Base-by-base conservation (phyloP, 768 basidiomycete genomes). In the Naganishia onofrii region DNA sequence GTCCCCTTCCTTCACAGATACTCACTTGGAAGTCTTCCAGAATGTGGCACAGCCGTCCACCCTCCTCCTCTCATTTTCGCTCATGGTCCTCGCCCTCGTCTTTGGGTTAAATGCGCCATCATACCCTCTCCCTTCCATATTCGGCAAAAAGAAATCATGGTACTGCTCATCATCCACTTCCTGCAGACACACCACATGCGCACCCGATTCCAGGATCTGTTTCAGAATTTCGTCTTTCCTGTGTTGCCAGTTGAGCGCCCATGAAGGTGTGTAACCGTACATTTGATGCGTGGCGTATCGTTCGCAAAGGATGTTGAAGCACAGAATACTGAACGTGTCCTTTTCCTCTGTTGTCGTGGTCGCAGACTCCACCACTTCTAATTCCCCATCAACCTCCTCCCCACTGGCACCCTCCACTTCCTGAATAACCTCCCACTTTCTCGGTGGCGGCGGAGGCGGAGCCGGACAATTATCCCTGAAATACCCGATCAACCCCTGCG, bases 41-140 rank as follows among this genome's bases (percentile, higher is more conserved):
- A 98, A 99, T 26, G 86, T 95, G 2, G 95, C 95, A 85, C 93
- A 93, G 21, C 96, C 96, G 82, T 99, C 96, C 28, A 99, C 95
- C 79, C 86, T 84, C 73, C 90, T 86, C 77, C 89, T 87, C 81
- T 98, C 94, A 36, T 88, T 83, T 70, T 90, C 89, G 70, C 85
- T 86, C 93, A 97, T 94, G 28, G 90, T 96, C 85, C 91, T 89
- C 76, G 91, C 92, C 75, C 94, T 86, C 54, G 91, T 90, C 83
- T 95, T 94, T 6, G 93, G 90, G 85, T 89, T 92, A 80, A 89
- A 92, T 19, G 91, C 88, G 7, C 95, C 93, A 68, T 93, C 92
- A 77, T 97, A 99, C 12, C 88, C 94, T 29, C 88, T 86, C 54
- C 85, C 84, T 67, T 84, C 83, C 46, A 98, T 84, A 71, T 88